These are phyloP conservation scores for Tetracentron sinense DNA, from an alignment of 164 flowering plant species.

Conservation along the genomic window DNA sequence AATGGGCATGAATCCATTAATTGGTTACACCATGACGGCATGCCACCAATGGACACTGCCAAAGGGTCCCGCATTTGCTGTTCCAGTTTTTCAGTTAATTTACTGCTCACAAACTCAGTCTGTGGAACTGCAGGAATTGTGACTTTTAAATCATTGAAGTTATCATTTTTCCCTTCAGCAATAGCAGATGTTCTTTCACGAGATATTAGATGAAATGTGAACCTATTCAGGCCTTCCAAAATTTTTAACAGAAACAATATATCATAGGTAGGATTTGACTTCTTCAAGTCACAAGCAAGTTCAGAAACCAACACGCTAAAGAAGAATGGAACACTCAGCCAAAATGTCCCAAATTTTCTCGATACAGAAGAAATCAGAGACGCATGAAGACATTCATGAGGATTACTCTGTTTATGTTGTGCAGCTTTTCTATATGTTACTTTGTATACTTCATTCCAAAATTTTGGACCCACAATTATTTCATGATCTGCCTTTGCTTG, in stretches of 20 bases:
- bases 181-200: slow-evolving; percentile 43
- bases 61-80: slow-evolving; percentile 83
- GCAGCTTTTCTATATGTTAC: slow-evolving; percentile 49
- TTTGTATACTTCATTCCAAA: slow-evolving; percentile 61
- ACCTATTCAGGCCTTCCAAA: slow-evolving; percentile 65
- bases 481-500: slow-evolving; percentile 40
- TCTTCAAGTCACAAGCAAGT: slow-evolving; percentile 47
- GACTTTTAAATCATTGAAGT: slow-evolving; percentile 43
- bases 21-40: slow-evolving; percentile 85
- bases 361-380: slow-evolving; percentile 12
- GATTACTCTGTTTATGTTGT: slow-evolving; percentile 15
- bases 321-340: slow-evolving; percentile 33
- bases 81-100: slow-evolving; percentile 79
- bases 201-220: slow-evolving; percentile 40
- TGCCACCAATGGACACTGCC: slow-evolving; percentile 51
- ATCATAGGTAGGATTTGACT: slow-evolving; percentile 49
- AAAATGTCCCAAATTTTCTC: slow-evolving; percentile 16
- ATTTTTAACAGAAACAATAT: slow-evolving; percentile 58
- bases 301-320: slow-evolving; percentile 37
- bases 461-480: slow-evolving; percentile 24
- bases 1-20: slow-evolving; percentile 71
- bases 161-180: slow-evolving; percentile 52
- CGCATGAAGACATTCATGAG: slow-evolving; percentile 8
- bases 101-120: slow-evolving; percentile 66
- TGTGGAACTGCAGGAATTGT: slow-evolving; percentile 37